Evolutionary conservation across 2,329 filamentous ascomycete species (phyloP), one percentile per base, ranked within the genome.

Genomic region (Fusarium tupiense): DNA sequence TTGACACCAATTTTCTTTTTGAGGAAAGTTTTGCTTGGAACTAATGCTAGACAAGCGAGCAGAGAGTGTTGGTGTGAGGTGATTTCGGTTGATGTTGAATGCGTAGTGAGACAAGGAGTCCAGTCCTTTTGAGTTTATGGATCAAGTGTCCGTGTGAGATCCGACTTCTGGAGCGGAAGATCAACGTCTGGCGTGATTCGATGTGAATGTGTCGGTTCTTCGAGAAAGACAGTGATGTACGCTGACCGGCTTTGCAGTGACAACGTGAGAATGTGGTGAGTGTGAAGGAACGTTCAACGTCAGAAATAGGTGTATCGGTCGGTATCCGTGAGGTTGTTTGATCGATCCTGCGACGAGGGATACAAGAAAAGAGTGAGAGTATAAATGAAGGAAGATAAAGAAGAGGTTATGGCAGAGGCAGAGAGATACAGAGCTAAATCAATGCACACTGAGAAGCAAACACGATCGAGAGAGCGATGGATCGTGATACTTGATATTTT

Each of bases 281-380:
- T 68, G 54, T 71, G 67, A 77, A 74, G 63, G 69, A 81, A 79
- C 75, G 78, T 61, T 80, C 79, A 79, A 81, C 75, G 77, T 81
- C 76, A 74, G 74, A 74, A 75, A 69, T 53, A 61, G 71, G 59
- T 70, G 73, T 72, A 69, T 77, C 70, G 63, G 70, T 73, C 67
- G 68, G 71, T 76, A 75, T 73, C 68, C 65, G 69, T 56, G 61
- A 61, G 49, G 56, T 77, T 50, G 26, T 43, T 71, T 65, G 47
- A 78, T 79, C 77, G 77, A 73, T 79, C 77, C 77, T 79, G 77
- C 77, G 77, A 79, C 75, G 74, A 62, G 43, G 66, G 53, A 71
- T 78, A 75, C 74, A 63, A 62, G 49, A 52, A 58, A 40, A 50
- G 35, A 54, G 46, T 24, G 56, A 50, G 58, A 60, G 60, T 44